Conservation (phyloP, 1,284 basidiomycete species). For the Athelia sp. region DNA sequence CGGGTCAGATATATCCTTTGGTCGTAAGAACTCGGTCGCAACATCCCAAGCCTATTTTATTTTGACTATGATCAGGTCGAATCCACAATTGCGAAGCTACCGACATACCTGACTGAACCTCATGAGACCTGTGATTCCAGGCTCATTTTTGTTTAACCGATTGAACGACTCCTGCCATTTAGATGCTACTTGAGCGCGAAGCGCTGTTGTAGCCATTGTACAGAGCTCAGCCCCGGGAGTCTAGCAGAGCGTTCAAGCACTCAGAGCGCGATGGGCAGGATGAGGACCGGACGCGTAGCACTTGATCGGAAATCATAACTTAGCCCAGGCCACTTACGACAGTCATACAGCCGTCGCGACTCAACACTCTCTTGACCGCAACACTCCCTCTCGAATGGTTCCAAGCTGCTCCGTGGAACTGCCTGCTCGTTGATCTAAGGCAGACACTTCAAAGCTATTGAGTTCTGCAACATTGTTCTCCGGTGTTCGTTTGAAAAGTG, state of each 20-base stretch:
- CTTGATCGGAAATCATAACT: too few relatives aligned
- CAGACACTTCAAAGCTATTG: too few relatives aligned
- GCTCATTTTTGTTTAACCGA: conserved; percentile 55
- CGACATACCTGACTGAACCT: conserved; percentile 54
- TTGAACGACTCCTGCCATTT: conserved; percentile 71
- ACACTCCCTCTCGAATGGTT: too few relatives aligned
- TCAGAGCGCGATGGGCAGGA: too few relatives aligned
- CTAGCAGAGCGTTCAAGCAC: neutral
- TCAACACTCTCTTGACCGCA: too few relatives aligned
- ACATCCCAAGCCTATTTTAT: conserved; percentile 56
- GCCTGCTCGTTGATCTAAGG: too few relatives aligned
- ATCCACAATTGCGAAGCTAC: neutral
- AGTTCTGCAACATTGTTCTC: too few relatives aligned
- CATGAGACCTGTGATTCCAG: conserved; percentile 63
- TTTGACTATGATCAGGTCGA: conserved; percentile 1
- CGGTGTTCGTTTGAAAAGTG: too few relatives aligned
- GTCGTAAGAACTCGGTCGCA: conserved; percentile 51
- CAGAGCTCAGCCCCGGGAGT: neutral
- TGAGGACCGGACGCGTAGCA: too few relatives aligned
- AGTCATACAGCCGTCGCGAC: too few relatives aligned
- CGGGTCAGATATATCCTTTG: conserved; percentile 43
- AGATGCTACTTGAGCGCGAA: conserved; percentile 55
- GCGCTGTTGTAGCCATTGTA: conserved; percentile 49
- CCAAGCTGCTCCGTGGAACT: too few relatives aligned
- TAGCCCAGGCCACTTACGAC: too few relatives aligned